Evolutionary conservation across 2,329 filamentous ascomycete genomes (phyloP), one percentile per base, ranked within the genome.

Genomic region (Xylaria polymorpha): DNA sequence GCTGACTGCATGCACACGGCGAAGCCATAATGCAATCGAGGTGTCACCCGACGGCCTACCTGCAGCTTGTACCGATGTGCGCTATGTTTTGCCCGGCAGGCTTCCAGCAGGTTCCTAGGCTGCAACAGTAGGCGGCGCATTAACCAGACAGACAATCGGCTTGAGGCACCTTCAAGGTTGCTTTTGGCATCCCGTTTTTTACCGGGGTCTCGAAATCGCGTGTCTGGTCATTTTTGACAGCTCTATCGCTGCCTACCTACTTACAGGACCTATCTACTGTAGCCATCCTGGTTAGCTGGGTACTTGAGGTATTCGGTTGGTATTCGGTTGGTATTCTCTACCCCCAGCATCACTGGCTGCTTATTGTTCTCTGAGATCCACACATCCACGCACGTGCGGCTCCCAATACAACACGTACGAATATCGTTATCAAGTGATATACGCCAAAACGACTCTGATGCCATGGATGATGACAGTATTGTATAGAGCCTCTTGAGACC

Each of bases 401-500:
- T 48, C 18, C 22, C n/a, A 4, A 50, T 39, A 29, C 41, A 8
- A 58, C 29, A 18, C 25, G 5, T 39, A 18, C 25, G 5, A 39
- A 37, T 41, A 8, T 29, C 15, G 15, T 53, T 43, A 66, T 66
- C 63, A 39, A 64, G 50, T 43, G 60, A 65, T 63, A 12, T 15
- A 25, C 46, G 25, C 22, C 50, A 43, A 51, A 44, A 35, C 41
- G n/a, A 60, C 60, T 20, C 53, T 60, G 58, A 55, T 60, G 72
- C 74, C 76, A 77, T 79, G 77, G 71, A 71, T 80, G 78, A 80
- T 78, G 77, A 80, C 66, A 76, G 74, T 67, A 69, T 72, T 72
- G 75, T 75, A 69, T 77, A 75, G 77, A 78, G 76, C 76, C 76
- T 73, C 70, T 79, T 81, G 77, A 84, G 82, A 83, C 80, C 71